Conservation (phyloP, 2,329 filamentous ascomycete species). For the Claviceps sorghi region DNA sequence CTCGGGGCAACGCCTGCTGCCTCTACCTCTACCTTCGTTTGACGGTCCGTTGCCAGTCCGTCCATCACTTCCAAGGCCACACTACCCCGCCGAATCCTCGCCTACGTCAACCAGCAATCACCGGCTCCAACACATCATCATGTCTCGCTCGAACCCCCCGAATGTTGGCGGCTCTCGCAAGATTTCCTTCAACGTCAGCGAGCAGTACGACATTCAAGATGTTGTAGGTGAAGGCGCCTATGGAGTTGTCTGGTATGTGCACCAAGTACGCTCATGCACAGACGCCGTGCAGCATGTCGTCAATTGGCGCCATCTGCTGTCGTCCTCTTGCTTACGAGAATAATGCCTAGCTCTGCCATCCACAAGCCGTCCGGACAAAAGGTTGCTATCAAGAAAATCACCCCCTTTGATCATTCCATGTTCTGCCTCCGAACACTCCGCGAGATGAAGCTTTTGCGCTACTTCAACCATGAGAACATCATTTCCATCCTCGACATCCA, state of each 20-base stretch:
- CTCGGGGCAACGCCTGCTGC: background rate
- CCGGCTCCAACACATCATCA: slow-evolving; percentile 15
- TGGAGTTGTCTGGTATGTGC: slow-evolving; percentile 77
- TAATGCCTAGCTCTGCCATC: slow-evolving; percentile 60
- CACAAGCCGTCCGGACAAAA: slow-evolving; percentile 98
- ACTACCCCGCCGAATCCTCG: slow-evolving; percentile 1
- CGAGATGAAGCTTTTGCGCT: slow-evolving; percentile 97
- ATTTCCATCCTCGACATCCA: slow-evolving; percentile 99
- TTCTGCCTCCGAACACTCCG: slow-evolving; percentile 91
- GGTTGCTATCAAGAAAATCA: slow-evolving; percentile 99
- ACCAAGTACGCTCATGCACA: background rate
- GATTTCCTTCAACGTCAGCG: slow-evolving; percentile 99
- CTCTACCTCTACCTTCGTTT: background rate
- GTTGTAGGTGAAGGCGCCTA: slow-evolving; percentile 97
- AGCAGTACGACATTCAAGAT: slow-evolving; percentile 99
- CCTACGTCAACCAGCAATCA: background rate
- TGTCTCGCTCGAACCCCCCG: slow-evolving; percentile 43
- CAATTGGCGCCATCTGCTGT: background rate
- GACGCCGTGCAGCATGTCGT: background rate
- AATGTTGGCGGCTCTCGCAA: slow-evolving; percentile 60
- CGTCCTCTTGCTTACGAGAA: background rate
- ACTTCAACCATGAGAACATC: slow-evolving; percentile 99
- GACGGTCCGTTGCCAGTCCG: background rate
- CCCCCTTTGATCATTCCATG: slow-evolving; percentile 97
- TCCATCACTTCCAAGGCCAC: background rate